phyloP scores from a whole-genome alignment of 1,284 basidiomycete genomes.

The Rhodotorula sp. region DNA sequence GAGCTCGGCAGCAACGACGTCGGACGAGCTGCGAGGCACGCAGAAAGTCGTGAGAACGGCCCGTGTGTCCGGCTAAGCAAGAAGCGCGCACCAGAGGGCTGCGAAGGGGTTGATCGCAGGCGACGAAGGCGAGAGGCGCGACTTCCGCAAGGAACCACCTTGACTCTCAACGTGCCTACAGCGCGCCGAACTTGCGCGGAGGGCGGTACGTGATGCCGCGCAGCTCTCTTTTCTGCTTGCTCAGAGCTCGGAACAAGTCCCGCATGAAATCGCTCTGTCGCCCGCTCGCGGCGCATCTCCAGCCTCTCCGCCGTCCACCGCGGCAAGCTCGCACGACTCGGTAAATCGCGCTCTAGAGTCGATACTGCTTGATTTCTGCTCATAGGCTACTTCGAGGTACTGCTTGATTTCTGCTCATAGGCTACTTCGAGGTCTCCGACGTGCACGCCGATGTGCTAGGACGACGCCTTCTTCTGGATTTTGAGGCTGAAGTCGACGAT shows the following conservation, averaged over 20 bases:
- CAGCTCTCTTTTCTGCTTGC: background rate
- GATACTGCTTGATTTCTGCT: background rate
- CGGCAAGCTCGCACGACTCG: background rate
- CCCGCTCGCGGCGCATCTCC: background rate
- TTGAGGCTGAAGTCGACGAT: constrained; percentile 94
- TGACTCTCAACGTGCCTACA: background rate
- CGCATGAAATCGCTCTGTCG: background rate
- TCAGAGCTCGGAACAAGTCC: background rate
- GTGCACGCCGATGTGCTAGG: background rate
- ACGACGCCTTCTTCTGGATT: constrained; percentile 55
- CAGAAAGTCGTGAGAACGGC: constrained; percentile 6
- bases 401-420: background rate
- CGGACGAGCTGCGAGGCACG: background rate
- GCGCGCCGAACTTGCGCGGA: background rate
- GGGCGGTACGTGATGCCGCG: background rate
- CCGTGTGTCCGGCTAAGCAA: rapidly evolving
- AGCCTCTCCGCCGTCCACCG: background rate
- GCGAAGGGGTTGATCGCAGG: background rate
- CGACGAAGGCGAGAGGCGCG: background rate
- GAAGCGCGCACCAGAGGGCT: background rate
- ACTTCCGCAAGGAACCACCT: background rate
- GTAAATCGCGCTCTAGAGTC: background rate
- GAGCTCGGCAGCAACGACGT: background rate
- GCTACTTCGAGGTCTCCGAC: background rate
- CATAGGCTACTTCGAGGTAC: background rate